Evolutionary conservation across 2,329 filamentous ascomycete species (phyloP), one percentile per base, ranked within the genome.

Genomic region (Dactylonectria macrodidyma): DNA sequence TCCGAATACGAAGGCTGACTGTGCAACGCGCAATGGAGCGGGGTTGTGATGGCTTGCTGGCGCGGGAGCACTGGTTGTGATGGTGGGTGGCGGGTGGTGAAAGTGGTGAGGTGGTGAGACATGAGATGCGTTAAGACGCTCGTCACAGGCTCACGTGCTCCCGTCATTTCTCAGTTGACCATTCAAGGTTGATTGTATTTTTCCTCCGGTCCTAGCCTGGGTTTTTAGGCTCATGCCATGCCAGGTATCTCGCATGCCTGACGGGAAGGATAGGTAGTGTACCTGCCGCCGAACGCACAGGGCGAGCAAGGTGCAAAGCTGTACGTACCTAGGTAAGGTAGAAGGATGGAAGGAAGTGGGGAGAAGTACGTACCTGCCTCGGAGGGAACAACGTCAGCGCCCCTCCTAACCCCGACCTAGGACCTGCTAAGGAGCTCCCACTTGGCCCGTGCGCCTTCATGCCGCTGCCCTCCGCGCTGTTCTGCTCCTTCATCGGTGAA

Each of bases 371-470:
- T 67, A 67, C 57, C 57, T 59, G 59, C 47, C 62, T 47, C 48
- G 66, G 41, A 60, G 46, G 59, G 56, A 72, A 72, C 68, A 74
- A 75, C 73, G 73, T 75, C 73, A 75, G 73, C 72, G 59, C 54
- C 65, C 59, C 59, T 60, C 61, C 56, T 46, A 59, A 55, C 57
- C 36, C 26, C 26, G 26, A 30, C 26, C 26, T 30, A 30, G 26
- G 26, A 30, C 26, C 26, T 30, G 26, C 26, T 30, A 30, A 22
- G 56, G 66, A 74, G 71, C 73, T 59, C 61, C 58, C 52, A 59
- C 46, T 59, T 75, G 73, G 73, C 59, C 73, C 70, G 71, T 75
- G 73, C 73, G 51, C 71, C 55, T 59, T 63, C 46, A 65, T 67
- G 62, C 50, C 66, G 24, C 67, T 38, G 58, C 48, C 44, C 66